A percentile compares a stretch with the other conserved stretches of the same genome.
Evolutionary conservation across 805 yeast genomes (phyloP).

Genomic region (Pichia pseudocactophila): DNA sequence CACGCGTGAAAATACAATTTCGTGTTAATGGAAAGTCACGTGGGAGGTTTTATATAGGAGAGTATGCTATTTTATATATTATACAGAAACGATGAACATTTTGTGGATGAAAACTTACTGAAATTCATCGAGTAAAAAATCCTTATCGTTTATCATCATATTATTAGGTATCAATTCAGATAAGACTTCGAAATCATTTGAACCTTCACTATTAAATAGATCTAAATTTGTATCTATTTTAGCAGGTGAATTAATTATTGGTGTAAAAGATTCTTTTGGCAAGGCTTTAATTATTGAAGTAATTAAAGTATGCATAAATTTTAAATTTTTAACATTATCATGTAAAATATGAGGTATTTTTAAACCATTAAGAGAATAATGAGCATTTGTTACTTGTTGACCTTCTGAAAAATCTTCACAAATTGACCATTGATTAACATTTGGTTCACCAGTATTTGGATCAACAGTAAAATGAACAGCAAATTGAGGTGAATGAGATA

Average conservation of each 20-base stretch:
- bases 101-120: background rate
- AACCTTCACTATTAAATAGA: background rate
- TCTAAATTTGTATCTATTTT: background rate
- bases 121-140: background rate
- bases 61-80: too few relatives aligned
- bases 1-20: too few relatives aligned
- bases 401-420: constrained; percentile 83
- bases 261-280: constrained; percentile 27
- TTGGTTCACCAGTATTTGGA: constrained; percentile 33
- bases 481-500: constrained; percentile 57
- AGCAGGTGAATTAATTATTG: constrained; percentile 23
- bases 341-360: constrained; percentile 61
- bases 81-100: background rate
- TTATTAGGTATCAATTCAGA: background rate
- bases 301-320: constrained; percentile 26
- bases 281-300: constrained; percentile 22
- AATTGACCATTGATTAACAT: constrained; percentile 63
- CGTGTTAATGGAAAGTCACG: too few relatives aligned
- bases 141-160: background rate
- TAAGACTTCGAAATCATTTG: background rate
- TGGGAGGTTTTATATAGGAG: too few relatives aligned
- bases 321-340: constrained; percentile 35
- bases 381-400: constrained; percentile 68
- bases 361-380: constrained; percentile 46
- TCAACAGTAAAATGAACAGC: constrained; percentile 65